Base-by-base conservation (phyloP, 2,329 filamentous ascomycete species). In the Blastomyces silverae region DNA sequence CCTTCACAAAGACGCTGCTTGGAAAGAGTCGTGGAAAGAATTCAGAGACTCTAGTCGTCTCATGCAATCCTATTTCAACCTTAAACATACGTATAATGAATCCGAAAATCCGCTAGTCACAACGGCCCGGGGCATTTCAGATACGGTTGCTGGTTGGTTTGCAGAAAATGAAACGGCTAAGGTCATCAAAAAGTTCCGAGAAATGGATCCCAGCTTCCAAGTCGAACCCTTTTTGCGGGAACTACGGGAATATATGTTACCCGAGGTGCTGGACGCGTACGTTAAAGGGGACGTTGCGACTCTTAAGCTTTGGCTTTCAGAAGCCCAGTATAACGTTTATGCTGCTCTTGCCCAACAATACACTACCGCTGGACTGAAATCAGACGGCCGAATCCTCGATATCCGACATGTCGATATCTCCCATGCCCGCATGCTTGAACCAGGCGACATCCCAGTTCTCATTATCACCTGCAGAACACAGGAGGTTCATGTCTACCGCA, bases 21-120 rank as follows among this genome's bases (percentile, higher is more conserved):
- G 93, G 91, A 97, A 96, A 79, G 93, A 97, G 77, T 91, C 92
- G n/a, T 99, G 94, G 94, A 87, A 89, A 72, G 90, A 94, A 62
- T 99, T 97, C 85, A 89, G 89, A 68, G 94, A 99, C 76, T 87
- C 87, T 69, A 96, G 89, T 78, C 91, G 89, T 71, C 79, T 97
- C 66, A 90, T 96, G 76, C 93, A 97, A 78, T 87, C 89, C 65
- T 80, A 97, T 67, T 97, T 96, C 79, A 87, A 83, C 74, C 86
- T 96, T 79, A 92, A 93, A 79, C 87, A 85, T 64, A 87, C 88
- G 64, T 97, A 97, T 80, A 89, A 96, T 70, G 94, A 99, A 79
- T 97, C 94, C 13, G 94, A 99, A 75, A 99, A 99, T 77, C 93
- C 94, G 7, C 83, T 99, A 55, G 91, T 99, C 68, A 90, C 88